These are phyloP conservation scores for Candida suzukii DNA, from an alignment of 805 yeast species.

Conservation along the genomic window DNA sequence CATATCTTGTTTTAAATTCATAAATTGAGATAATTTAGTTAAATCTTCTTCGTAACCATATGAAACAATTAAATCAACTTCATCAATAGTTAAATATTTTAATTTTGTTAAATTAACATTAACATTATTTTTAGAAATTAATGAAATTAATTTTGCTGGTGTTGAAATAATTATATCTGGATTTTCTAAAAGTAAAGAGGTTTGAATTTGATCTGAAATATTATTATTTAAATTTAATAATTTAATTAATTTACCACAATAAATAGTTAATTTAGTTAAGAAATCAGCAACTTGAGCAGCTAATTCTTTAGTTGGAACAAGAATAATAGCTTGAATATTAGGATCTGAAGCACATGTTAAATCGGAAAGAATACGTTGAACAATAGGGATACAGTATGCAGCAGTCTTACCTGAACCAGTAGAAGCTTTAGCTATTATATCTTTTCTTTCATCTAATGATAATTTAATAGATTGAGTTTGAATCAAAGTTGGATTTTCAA, in stretches of 20 bases:
- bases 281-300: conserved; percentile 78
- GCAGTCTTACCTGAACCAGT: conserved; percentile 97
- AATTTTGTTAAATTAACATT: conserved; percentile 47
- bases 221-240: conserved; percentile 61
- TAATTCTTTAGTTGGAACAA: conserved; percentile 92
- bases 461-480: conserved; percentile 90
- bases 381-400: conserved; percentile 81
- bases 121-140: conserved; percentile 40
- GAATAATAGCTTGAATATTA: conserved; percentile 50
- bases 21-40: conserved; percentile 48
- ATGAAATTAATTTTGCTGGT: conserved; percentile 65
- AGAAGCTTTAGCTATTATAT: conserved; percentile 86
- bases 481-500: conserved; percentile 79
- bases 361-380: conserved; percentile 62
- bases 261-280: conserved; percentile 58
- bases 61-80: conserved; percentile 84
- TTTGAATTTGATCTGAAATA: conserved; percentile 62
- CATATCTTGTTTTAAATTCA: conserved; percentile 67
- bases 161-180: conserved; percentile 86
- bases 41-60: conserved; percentile 91
- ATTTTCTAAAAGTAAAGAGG: conserved; percentile 58
- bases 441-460: conserved; percentile 85
- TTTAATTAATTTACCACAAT: conserved; percentile 60
- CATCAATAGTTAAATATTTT: conserved; percentile 80
- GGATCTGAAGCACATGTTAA: conserved; percentile 11